phyloP scores from a whole-genome alignment of 345 rosid species.

The Bruguiera sexangula region DNA sequence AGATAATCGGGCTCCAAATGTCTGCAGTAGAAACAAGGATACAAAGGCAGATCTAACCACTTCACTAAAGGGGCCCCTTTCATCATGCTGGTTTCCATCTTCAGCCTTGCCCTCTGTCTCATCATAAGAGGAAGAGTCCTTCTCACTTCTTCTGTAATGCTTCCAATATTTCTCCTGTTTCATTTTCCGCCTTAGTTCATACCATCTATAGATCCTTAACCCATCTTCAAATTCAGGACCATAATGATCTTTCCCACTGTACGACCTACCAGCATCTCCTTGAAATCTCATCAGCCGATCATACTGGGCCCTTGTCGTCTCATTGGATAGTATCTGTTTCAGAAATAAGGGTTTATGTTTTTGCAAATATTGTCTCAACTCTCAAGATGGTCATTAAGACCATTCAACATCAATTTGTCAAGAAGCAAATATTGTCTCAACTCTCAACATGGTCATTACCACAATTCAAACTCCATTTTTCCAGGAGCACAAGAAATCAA shows the following conservation, averaged over 20 bases:
- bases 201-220: conserved; percentile 53
- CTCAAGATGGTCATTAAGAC: no score
- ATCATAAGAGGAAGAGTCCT: conserved; percentile 20
- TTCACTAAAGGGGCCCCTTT: conserved; percentile 53
- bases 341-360: not conserved
- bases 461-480: no score
- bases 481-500: no score
- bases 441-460: no score
- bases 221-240: conserved; percentile 46
- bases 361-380: no score
- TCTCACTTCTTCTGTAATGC: conserved; percentile 24
- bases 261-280: conserved; percentile 36
- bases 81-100: conserved; percentile 34
- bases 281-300: conserved; percentile 49
- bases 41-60: conserved; percentile 57
- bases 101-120: conserved; percentile 39
- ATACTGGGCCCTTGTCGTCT: conserved; percentile 55
- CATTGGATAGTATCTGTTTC: conserved; percentile 70
- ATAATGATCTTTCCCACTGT: conserved; percentile 31
- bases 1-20: conserved; percentile 56
- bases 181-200: conserved; percentile 50
- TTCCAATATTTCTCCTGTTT: conserved; percentile 43
- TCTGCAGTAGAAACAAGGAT: conserved; percentile 51
- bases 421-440: no score
- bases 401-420: no score